Base-by-base conservation (phyloP, 331 rosid species). In the Pyrus hybrid region DNA sequence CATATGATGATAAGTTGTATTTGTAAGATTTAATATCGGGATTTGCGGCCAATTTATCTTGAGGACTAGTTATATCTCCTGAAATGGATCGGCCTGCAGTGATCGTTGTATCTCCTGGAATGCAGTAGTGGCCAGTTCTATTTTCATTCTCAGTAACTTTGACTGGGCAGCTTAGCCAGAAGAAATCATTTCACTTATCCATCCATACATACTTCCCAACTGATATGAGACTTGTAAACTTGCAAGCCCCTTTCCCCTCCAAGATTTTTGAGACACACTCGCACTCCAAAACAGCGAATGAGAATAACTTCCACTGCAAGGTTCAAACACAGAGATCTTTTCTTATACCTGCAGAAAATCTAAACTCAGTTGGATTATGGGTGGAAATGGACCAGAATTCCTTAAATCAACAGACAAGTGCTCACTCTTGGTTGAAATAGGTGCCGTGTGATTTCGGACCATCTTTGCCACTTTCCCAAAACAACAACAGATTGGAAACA, bases 311-410 rank as follows among this genome's bases (percentile, higher is more conserved):
- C 68, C 78, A 71, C 47, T 72, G 71, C 61, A 67, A 82, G 90
- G 84, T 73, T 84, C 84, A 41, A 64, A 78, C 18, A 57, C 53
- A 58, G 81, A 83, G 12, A 91, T 79, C 84, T 90, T 93, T 76
- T 83, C 80, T 29, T 76, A 68, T 63, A 87, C 87, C 72, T 63
- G 78, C 47, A 83, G 74, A 72, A 81, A 82, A 82, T 75, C 79
- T 68, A 85, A 70, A 33, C 69, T 74, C 63, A 85, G 77, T 70
- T 77, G 88, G 57, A 61, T 45, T 77, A 80, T 6, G 30, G 73
- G 45, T n/a, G 91, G 30, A 28, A 28, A 28, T 28, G 30, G 81
- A 60, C 61, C 51, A 37, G 72, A 67, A 56, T 72, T 63, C 49
- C 71, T 63, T n/a, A 17, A 7, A 62, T 80, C 80, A 82, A 77